These are phyloP conservation scores for Symbiodinium pilosum DNA, from an alignment of 73 alveolate species.

Conservation along the genomic window DNA sequence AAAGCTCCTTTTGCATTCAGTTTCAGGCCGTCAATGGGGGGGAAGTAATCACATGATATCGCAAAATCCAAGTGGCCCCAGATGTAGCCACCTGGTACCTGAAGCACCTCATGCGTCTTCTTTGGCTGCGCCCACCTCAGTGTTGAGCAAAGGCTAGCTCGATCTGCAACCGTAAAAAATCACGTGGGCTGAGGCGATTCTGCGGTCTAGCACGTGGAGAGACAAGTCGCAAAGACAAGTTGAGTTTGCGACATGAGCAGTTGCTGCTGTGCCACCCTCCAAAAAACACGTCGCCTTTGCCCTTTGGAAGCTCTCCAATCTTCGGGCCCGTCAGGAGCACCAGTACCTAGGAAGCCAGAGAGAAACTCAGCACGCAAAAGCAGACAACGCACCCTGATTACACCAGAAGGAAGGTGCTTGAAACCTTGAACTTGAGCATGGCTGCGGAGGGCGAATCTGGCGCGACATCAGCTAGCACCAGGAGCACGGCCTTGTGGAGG, in stretches of 20 bases:
- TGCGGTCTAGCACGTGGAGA: too few species aligned
- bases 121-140: conserved; percentile 13
- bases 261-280: not conserved
- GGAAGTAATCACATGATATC: not conserved
- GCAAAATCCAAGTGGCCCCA: not conserved
- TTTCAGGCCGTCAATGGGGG: too few species aligned
- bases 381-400: not conserved
- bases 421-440: not conserved
- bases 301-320: conserved; percentile 14
- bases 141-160: not conserved
- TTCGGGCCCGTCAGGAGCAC: conserved; percentile 4
- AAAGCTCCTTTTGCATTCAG: not conserved
- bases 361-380: not conserved
- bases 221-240: too few species aligned
- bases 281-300: not conserved
- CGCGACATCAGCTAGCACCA: not conserved
- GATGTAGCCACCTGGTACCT: conserved; percentile 6
- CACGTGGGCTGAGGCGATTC: too few species aligned
- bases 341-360: not conserved
- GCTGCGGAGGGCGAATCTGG: not conserved
- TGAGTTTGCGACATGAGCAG: too few species aligned
- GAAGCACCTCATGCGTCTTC: not conserved
- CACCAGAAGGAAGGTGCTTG: not conserved
- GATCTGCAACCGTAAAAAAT: too few species aligned
- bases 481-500: not conserved